Conservation (phyloP, 169 alveolate species). For the Hammondia hammondi region DNA sequence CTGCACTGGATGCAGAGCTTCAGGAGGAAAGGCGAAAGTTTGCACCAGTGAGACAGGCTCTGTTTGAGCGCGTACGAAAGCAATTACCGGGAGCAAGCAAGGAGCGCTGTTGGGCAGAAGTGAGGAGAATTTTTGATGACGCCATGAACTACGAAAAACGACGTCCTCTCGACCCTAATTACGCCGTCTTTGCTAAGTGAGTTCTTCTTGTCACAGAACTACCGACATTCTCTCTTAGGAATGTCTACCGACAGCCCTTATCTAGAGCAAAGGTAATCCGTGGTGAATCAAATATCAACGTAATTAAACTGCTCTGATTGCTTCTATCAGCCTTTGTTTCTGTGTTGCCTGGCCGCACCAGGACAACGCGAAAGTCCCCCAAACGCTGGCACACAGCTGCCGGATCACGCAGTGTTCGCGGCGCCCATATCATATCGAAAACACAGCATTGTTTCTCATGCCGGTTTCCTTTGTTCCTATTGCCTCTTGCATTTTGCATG, state of each 20-base stretch:
- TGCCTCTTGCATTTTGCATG: neutral
- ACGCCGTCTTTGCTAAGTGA: neutral
- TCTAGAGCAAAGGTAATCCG: too few relatives aligned
- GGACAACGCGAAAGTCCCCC: too few relatives aligned
- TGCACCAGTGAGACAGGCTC: neutral
- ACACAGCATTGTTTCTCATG: too few relatives aligned
- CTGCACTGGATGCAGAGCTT: neutral
- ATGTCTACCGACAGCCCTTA: too few relatives aligned
- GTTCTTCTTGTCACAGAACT: neutral
- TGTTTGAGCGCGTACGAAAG: neutral
- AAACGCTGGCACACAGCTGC: too few relatives aligned
- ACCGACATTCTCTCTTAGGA: too few relatives aligned
- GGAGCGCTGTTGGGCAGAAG: constrained; percentile 31
- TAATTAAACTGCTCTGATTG: too few relatives aligned
- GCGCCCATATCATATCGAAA: too few relatives aligned
- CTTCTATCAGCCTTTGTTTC: too few relatives aligned
- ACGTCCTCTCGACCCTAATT: neutral
- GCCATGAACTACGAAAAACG: neutral
- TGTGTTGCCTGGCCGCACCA: too few relatives aligned
- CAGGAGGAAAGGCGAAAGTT: neutral
- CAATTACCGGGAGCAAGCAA: neutral
- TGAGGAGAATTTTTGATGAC: neutral
- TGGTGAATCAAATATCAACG: too few relatives aligned
- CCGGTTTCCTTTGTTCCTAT: neutral
- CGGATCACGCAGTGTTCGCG: too few relatives aligned